Evolutionary conservation across 805 yeast species (phyloP).

Genomic region (Hanseniaspora meyeri): DNA sequence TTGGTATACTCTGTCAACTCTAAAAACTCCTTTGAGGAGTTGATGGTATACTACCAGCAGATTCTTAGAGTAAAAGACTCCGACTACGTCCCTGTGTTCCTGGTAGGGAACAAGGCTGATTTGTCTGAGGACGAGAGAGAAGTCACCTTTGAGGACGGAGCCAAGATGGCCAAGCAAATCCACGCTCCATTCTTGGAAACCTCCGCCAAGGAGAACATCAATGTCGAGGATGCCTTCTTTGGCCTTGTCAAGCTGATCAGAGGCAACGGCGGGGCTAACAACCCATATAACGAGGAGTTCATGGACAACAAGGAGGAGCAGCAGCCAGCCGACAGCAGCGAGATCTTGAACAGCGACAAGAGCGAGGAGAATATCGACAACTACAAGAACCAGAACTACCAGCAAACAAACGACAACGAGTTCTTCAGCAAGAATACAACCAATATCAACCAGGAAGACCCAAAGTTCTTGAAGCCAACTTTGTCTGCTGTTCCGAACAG

Average conservation of each 20-base stretch:
- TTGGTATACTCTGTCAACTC: slow-evolving; percentile 83
- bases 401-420: background rate
- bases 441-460: background rate
- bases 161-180: slow-evolving; percentile 48
- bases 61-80: slow-evolving; percentile 66
- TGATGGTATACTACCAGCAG: slow-evolving; percentile 68
- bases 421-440: background rate
- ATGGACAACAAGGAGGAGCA: slow-evolving; percentile 11
- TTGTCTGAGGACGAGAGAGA: slow-evolving; percentile 56
- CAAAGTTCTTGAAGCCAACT: background rate
- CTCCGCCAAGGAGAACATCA: slow-evolving; percentile 79
- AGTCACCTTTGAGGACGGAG: slow-evolving; percentile 56
- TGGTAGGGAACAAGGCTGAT: slow-evolving; percentile 75
- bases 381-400: background rate
- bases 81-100: slow-evolving; percentile 60
- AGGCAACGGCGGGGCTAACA: slow-evolving; percentile 27
- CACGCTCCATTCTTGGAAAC: slow-evolving; percentile 77
- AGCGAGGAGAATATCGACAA: background rate
- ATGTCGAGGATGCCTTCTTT: slow-evolving; percentile 77
- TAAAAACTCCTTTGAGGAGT: slow-evolving; percentile 71
- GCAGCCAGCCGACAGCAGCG: background rate
- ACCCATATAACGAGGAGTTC: slow-evolving; percentile 18
- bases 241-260: slow-evolving; percentile 51
- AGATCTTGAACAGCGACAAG: background rate
- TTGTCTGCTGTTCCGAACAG: slow-evolving; percentile 1